phyloP scores from a whole-genome alignment of 139 green algal genomes.

The Monoraphidium neglectum region DNA sequence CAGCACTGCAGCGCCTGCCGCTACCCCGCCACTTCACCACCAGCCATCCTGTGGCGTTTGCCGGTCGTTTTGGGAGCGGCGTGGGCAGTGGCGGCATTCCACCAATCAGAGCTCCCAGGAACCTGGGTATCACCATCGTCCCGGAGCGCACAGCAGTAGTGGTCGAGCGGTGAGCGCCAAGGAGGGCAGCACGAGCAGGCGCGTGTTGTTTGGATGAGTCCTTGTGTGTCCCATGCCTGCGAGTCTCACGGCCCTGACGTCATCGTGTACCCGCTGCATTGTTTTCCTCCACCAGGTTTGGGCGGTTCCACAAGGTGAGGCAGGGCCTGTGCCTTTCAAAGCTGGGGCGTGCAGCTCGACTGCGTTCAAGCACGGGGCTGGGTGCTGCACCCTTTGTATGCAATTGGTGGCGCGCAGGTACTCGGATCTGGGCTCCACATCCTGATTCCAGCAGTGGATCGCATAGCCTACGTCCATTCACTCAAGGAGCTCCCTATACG shows the following conservation, averaged over 20 bases:
- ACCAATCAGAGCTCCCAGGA: neutral
- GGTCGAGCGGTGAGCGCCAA: conserved; percentile 57
- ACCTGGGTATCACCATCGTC: conserved; percentile 71
- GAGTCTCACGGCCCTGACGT: neutral
- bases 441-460: conserved; percentile 91
- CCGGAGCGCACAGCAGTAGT: conserved; percentile 85
- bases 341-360: neutral
- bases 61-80: too few species aligned
- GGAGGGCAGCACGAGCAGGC: neutral
- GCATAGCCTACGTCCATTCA: conserved; percentile 83
- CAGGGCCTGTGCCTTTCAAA: neutral
- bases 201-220: neutral
- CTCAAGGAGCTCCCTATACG: conserved; percentile 91
- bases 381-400: neutral
- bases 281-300: too few species aligned
- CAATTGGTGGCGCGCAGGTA: conserved; percentile 17
- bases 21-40: too few species aligned
- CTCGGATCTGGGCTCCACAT: conserved; percentile 91
- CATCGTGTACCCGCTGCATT: neutral
- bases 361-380: neutral
- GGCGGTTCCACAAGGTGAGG: neutral
- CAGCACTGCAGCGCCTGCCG: too few species aligned
- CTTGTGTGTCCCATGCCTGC: neutral
- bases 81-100: neutral
- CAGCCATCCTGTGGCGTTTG: too few species aligned